phyloP scores from a whole-genome alignment of 345 rosid species.

The Streptanthus diversifolius region DNA sequence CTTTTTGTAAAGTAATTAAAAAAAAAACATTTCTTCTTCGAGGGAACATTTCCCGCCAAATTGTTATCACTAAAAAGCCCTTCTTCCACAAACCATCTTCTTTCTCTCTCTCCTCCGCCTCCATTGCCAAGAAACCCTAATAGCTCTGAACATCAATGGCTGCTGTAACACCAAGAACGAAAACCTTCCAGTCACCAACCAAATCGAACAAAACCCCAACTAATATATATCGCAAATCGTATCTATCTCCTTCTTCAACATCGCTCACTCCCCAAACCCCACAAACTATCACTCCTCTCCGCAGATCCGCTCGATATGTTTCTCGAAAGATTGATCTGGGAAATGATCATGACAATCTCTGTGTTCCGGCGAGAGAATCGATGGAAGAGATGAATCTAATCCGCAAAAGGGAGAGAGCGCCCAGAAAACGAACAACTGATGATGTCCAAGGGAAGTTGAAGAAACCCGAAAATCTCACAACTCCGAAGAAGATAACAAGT shows the following conservation, averaged over 20 bases:
- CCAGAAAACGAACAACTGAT: neutral
- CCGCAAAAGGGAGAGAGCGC: constrained; percentile 13
- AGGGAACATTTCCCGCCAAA: constrained; percentile 69
- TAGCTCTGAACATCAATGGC: constrained; percentile 44
- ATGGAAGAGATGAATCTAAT: constrained; percentile 13
- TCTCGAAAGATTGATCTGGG: constrained; percentile 29
- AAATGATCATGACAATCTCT: neutral
- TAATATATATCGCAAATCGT: constrained; percentile 14
- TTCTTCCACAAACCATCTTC: constrained; percentile 1
- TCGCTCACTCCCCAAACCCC: constrained; percentile 52
- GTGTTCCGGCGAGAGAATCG: constrained; percentile 10
- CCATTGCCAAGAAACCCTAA: constrained; percentile 17
- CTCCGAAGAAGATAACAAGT: neutral
- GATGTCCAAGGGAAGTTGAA: neutral
- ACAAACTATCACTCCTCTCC: constrained; percentile 37
- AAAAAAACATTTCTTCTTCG: constrained; percentile 26
- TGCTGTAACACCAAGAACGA: constrained; percentile 41
- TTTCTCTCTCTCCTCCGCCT: constrained; percentile 13
- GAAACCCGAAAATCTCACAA: neutral
- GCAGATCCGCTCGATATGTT: constrained; percentile 49
- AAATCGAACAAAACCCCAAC: constrained; percentile 27
- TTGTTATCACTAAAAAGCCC: constrained; percentile 18
- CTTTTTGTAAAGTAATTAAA: neutral
- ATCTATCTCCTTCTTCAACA: constrained; percentile 30
- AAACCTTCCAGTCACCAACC: constrained; percentile 32